phyloP scores from a whole-genome alignment of 2,329 filamentous ascomycete species.

The Elsinoe arachidis region DNA sequence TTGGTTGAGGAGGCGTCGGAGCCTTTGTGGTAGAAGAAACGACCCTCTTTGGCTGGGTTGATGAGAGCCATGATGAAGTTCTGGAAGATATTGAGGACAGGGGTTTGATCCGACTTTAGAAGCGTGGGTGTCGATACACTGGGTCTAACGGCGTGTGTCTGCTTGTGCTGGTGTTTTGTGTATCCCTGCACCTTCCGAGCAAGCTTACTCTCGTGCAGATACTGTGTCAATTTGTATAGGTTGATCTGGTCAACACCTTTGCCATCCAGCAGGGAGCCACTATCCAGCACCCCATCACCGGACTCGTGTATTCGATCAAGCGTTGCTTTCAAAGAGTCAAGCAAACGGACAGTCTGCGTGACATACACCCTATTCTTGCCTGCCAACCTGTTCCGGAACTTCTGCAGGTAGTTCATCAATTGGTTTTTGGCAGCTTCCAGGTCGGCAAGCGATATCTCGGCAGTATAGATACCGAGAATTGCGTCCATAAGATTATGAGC shows the following conservation, averaged over 20 bases:
- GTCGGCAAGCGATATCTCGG: slow-evolving; percentile 64
- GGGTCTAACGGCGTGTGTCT: slow-evolving; percentile 12
- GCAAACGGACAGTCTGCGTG: slow-evolving; percentile 72
- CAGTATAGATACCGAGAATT: slow-evolving; percentile 76
- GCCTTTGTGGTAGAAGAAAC: slow-evolving; percentile 44
- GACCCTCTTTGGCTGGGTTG: slow-evolving; percentile 65
- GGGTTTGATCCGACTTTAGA: slow-evolving; percentile 30
- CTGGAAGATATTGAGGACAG: slow-evolving; percentile 54
- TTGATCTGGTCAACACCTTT: slow-evolving; percentile 96
- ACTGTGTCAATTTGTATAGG: slow-evolving; percentile 75
- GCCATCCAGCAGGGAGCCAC: slow-evolving; percentile 63
- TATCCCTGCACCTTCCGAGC: slow-evolving; percentile 94
- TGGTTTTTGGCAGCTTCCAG: slow-evolving; percentile 64
- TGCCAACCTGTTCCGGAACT: slow-evolving; percentile 80
- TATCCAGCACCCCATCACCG: slow-evolving; percentile 51
- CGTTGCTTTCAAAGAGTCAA: slow-evolving; percentile 68
- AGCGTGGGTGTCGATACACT: slow-evolving; percentile 17
- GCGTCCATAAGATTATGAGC: slow-evolving; percentile 97
- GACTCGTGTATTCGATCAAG: slow-evolving; percentile 39
- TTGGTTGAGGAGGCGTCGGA: slow-evolving; percentile 41
- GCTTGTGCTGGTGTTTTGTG: slow-evolving; percentile 46
- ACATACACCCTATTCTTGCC: slow-evolving; percentile 88
- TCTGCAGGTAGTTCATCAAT: slow-evolving; percentile 72
- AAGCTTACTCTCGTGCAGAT: slow-evolving; percentile 84
- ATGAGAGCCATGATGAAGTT: slow-evolving; percentile 72